Conservation (phyloP, 2,329 filamentous ascomycete genomes). For the Pestalotiopsis sp. region DNA sequence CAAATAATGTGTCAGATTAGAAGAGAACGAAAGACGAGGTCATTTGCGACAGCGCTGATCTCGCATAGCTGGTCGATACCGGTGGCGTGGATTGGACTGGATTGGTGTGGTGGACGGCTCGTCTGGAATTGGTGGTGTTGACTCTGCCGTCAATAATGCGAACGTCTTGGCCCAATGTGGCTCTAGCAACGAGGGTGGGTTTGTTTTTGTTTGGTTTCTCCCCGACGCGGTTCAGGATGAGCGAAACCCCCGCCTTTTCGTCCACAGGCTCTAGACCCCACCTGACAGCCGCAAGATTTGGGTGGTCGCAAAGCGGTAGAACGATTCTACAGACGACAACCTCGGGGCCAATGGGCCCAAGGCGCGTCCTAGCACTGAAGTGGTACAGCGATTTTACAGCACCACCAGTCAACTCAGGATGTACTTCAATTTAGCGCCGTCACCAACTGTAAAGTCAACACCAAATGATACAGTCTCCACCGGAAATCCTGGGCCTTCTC, state of each 20-base stretch:
- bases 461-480: not conserved
- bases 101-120: not conserved
- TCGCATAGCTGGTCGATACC: not conserved
- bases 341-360: not conserved
- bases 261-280: not conserved
- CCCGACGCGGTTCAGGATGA: conserved; percentile 10
- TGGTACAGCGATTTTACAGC: not conserved
- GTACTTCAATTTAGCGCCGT: not conserved
- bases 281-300: not conserved
- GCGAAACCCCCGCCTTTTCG: conserved; percentile 18
- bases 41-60: conserved; percentile 5
- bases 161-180: conserved; percentile 2
- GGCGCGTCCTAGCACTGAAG: not conserved
- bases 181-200: conserved; percentile 20
- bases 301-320: not conserved
- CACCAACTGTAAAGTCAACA: not conserved
- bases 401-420: not conserved
- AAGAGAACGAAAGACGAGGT: not conserved
- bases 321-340: not conserved
- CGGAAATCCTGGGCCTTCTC: not conserved
- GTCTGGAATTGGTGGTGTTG: not conserved
- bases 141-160: conserved; percentile 5
- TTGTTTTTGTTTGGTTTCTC: conserved; percentile 36
- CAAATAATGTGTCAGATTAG: not conserved
- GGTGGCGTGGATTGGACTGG: not conserved